Base-by-base conservation (phyloP, 2,329 filamentous ascomycete genomes). In the Botryotinia calthae region DNA sequence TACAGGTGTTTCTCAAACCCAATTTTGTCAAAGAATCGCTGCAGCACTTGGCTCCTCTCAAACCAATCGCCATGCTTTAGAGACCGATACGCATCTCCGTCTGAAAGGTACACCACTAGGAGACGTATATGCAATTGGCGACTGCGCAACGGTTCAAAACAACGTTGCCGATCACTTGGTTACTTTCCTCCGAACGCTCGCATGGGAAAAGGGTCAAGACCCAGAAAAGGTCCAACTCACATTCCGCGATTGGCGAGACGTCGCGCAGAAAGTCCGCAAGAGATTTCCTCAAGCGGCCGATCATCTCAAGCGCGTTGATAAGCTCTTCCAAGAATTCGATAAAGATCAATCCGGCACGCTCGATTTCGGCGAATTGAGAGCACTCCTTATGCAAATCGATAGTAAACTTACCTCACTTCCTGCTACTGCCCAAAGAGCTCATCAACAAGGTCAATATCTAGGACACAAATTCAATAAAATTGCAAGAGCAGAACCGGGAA, bases 61-160 rank as follows among this genome's bases (percentile, higher is more conserved):
- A 82, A 94, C 89, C 76, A 99, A 99, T 83, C 89, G 88, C 56
- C 95, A 96, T 80, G 96, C 97, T 3, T 87, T 99, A 14, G 96
- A 98, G 81, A 99, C 96, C 0, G 96, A 99, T 81, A 90, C 93
- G 1, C 95, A 99, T 81, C 90, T 98, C 14, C 93, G 96, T 58
- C 85, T 99, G 0, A 93, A 92, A 74, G 96, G 96, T 70, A 89
- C 96, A 0, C 96, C 96, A 0, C 84, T 98, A 0, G 96, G 96
- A 54, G 95, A 98, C 74, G 94, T 99, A 34, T 99, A 99, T 80
- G 95, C 95, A 65, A 94, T 99, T 75, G 96, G 96, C 22, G 96
- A 99, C 83, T 98, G 96, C 84, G 87, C 93, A 10, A 99, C 97
- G 0, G 95, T 99, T 0, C 97, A 99, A 81, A 99, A 99, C 85